phyloP scores from a whole-genome alignment of 2,329 filamentous ascomycete species.

The Magnaporthiopsis rhizophila region DNA sequence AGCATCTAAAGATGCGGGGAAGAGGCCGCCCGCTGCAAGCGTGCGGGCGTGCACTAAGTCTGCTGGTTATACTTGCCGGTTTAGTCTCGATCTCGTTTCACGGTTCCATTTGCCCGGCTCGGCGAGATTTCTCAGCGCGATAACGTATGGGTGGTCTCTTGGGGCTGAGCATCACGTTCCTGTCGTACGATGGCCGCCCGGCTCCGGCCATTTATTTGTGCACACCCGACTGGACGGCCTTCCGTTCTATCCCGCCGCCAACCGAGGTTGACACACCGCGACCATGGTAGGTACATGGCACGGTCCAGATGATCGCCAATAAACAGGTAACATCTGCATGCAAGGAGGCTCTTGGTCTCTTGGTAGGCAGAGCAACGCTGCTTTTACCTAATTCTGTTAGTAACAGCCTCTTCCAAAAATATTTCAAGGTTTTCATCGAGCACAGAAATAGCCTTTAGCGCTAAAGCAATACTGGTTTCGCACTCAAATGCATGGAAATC shows the following conservation, averaged over 20 bases:
- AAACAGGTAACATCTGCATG: too few relatives aligned
- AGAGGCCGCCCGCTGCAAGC: not conserved
- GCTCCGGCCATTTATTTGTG: not conserved
- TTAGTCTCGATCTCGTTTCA: not conserved
- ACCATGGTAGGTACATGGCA: too few relatives aligned
- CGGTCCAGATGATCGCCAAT: too few relatives aligned
- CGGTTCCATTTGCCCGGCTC: not conserved
- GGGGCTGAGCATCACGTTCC: not conserved
- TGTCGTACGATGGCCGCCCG: not conserved
- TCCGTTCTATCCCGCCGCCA: not conserved
- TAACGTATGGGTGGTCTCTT: not conserved
- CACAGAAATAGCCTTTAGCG: too few relatives aligned
- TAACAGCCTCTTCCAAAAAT: not conserved
- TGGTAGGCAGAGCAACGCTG: too few relatives aligned
- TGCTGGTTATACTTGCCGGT: not conserved
- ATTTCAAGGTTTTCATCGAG: too few relatives aligned
- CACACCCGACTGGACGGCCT: not conserved
- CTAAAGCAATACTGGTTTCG: too few relatives aligned
- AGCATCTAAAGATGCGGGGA: not conserved
- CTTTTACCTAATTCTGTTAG: not conserved
- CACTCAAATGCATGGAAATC: too few relatives aligned
- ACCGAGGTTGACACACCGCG: not conserved
- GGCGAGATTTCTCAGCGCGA: not conserved
- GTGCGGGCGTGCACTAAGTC: not conserved
- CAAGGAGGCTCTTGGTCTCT: too few relatives aligned